These are phyloP conservation scores for Dalbergia cochinchinensis DNA, from an alignment of 306 rosid species.

Conservation along the genomic window DNA sequence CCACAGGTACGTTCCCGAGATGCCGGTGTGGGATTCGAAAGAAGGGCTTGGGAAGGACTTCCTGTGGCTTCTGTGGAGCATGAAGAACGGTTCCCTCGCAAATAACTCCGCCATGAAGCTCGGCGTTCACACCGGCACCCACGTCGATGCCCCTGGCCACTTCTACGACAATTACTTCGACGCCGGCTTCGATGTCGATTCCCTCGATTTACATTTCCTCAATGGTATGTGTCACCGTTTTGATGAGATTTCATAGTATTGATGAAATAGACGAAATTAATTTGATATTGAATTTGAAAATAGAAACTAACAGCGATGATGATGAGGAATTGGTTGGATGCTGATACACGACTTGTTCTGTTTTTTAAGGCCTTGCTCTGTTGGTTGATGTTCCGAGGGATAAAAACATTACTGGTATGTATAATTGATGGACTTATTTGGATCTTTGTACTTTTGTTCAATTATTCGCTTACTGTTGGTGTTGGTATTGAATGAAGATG, in stretches of 20 bases:
- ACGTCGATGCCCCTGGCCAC: conserved; percentile 88
- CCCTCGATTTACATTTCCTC: conserved; percentile 77
- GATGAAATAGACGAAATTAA: neutral
- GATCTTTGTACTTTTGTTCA: neutral
- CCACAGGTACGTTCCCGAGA: conserved; percentile 58
- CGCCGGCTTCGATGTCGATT: conserved; percentile 84
- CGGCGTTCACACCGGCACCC: conserved; percentile 84
- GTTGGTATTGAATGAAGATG: neutral
- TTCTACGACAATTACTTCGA: conserved; percentile 80
- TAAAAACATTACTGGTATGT: conserved; percentile 82
- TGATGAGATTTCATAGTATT: neutral
- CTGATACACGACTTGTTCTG: conserved; percentile 42
- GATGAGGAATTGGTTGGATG: conserved; percentile 25
- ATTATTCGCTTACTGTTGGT: neutral
- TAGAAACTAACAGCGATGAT: neutral
- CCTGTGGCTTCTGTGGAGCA: conserved; percentile 71
- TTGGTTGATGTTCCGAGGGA: conserved; percentile 88
- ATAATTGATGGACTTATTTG: conserved; percentile 2
- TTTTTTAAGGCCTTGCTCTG: conserved; percentile 71
- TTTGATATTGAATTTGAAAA: neutral
- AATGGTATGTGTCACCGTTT: conserved; percentile 56
- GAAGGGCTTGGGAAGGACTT: conserved; percentile 75
- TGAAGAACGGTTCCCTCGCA: conserved; percentile 85
- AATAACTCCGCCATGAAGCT: conserved; percentile 70
- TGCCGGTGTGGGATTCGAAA: conserved; percentile 68